Conservation (phyloP, 192 early-diverging fungal genomes). For the Entomortierella lignicola region DNA sequence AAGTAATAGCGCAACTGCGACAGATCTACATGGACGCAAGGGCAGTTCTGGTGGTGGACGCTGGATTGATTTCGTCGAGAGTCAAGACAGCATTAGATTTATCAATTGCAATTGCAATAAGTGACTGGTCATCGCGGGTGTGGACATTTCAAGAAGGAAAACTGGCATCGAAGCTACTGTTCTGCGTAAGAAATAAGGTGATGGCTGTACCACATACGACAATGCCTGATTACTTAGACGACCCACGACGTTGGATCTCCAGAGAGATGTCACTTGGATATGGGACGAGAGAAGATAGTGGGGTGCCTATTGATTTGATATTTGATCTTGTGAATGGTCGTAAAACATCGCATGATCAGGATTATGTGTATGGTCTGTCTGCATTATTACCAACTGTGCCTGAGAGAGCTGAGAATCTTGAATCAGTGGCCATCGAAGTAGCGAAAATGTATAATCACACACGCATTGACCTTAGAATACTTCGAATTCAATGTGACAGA, state of each 20-base stretch:
- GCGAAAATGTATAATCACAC: constrained; percentile 2
- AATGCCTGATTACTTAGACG: not conserved
- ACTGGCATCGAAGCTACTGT: constrained; percentile 20
- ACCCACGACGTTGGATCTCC: not conserved
- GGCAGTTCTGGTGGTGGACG: constrained; percentile 12
- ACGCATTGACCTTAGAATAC: constrained; percentile 5
- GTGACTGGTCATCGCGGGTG: constrained; percentile 17
- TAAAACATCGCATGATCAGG: constrained; percentile 8
- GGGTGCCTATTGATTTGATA: not conserved
- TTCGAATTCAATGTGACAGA: not conserved
- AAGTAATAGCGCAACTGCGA: constrained; percentile 12
- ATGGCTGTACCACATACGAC: constrained; percentile 7
- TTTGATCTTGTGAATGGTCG: not conserved
- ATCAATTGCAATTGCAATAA: constrained; percentile 7
- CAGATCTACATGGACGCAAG: constrained; percentile 10
- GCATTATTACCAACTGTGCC: constrained; percentile 9
- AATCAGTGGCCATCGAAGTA: constrained; percentile 14
- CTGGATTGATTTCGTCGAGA: constrained; percentile 11
- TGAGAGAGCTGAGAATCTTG: not conserved
- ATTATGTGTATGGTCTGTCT: constrained; percentile 16
- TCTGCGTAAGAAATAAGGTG: constrained; percentile 11
- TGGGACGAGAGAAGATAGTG: constrained; percentile 5
- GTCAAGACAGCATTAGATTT: constrained; percentile 13
- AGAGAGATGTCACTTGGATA: not conserved
- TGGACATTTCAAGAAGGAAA: constrained; percentile 17